Evolutionary conservation across 192 early-diverging fungal species (phyloP), one percentile per base, ranked within the genome.

Genomic region (Coemansia sp.): DNA sequence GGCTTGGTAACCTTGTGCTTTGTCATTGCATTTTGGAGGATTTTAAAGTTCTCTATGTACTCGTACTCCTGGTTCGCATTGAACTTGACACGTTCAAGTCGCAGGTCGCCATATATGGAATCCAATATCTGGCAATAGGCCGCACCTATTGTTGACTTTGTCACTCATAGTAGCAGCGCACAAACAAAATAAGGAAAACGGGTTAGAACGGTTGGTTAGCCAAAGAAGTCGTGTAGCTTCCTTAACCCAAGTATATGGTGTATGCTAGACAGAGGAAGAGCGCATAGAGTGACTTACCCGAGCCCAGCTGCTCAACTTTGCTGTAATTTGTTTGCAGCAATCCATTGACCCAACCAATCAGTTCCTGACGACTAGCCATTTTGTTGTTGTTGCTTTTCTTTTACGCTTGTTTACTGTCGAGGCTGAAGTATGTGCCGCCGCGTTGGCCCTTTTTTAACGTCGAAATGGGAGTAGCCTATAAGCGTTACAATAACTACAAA

Each of bases 261-360:
- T 44, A 2, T 44, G 38, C 12, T 44, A 38, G 28, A 30, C 3
- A 7, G 18, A 26, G 26, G 51, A 53, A 10, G 7, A 23, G 26
- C 8, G 51, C 14, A 12, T 53, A 23, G 58, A 28, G 57, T 2
- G 1, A 22, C 56, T 66, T 87, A 90, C 91, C 96, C 65, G 92
- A 90, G 41, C 97, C 97, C 25, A 89, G 90, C 68, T 98, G 94
- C 78, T 99, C 96, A 12, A 99, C 85, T 64, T 95, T 96, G 54
- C 90, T 94, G 79, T 94, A 94, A 73, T 85, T 89, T 58, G 95
- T 79, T 64, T 93, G 89, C 59, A 94, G 85, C 28, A 99, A 88
- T 63, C 94, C 92, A 71, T 99, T 99, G 67, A 96, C 66, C 97
- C 97, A 98, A 16, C 84, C 86, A n/a, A 99, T 72, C 32, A 99